These are phyloP conservation scores for Vickermania ingenoplastis DNA, from an alignment of 208 protist genomes.

Conservation along the genomic window DNA sequence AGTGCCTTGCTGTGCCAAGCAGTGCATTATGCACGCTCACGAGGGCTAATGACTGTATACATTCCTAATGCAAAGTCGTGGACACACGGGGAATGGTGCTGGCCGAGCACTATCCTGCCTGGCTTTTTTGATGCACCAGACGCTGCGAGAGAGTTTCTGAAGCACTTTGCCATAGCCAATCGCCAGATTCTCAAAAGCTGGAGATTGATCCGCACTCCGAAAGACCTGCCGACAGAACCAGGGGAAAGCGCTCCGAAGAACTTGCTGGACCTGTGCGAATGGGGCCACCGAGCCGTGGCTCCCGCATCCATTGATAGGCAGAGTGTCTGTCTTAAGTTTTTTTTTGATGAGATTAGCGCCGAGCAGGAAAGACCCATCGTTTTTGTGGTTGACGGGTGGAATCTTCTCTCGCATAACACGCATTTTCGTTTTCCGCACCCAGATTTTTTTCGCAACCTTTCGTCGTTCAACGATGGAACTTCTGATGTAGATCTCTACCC, in stretches of 20 bases:
- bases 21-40: slow-evolving; percentile 73
- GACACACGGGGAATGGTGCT: slow-evolving; percentile 89
- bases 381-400: slow-evolving; percentile 85
- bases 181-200: slow-evolving; percentile 37
- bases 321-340: slow-evolving; percentile 84
- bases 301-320: slow-evolving; percentile 84
- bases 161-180: slow-evolving; percentile 72
- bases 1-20: slow-evolving; percentile 84
- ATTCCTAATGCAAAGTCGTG: slow-evolving; percentile 77
- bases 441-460: slow-evolving; percentile 77
- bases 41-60: slow-evolving; percentile 74
- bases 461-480: slow-evolving; percentile 60
- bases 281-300: slow-evolving; percentile 62
- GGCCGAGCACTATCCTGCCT: slow-evolving; percentile 83
- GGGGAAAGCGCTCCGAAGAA: slow-evolving; percentile 63
- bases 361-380: slow-evolving; percentile 80
- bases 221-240: slow-evolving; percentile 71
- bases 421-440: slow-evolving; percentile 88
- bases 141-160: slow-evolving; percentile 66
- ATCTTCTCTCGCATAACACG: slow-evolving; percentile 85
- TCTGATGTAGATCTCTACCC: slow-evolving; percentile 84
- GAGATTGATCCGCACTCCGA: slow-evolving; percentile 63
- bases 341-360: slow-evolving; percentile 82
- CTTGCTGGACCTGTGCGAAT: slow-evolving; percentile 77
- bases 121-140: slow-evolving; percentile 90